A percentile compares a stretch with the other conserved stretches of the same genome.
Evolutionary conservation across 179 eudicot species (phyloP).

Genomic region (Spergularia azorica): DNA sequence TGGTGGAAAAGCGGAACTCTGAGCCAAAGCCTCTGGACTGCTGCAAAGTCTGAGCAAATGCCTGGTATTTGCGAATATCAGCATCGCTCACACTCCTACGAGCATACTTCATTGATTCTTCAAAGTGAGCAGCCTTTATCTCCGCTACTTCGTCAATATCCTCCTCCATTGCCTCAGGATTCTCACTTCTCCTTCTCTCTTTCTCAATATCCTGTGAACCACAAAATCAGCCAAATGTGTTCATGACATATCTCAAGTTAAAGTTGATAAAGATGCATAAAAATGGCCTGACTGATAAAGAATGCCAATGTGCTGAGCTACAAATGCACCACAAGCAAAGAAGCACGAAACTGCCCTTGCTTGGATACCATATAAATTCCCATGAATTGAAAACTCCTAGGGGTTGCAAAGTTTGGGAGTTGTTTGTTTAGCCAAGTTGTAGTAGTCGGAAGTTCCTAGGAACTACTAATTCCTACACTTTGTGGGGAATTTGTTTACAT

Average conservation of each 20-base stretch:
- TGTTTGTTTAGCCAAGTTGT: too few relatives aligned
- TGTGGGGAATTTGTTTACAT: too few relatives aligned
- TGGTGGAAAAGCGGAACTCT: constrained; percentile 70
- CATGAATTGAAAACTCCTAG: too few relatives aligned
- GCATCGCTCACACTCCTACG: constrained; percentile 92
- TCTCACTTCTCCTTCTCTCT: constrained; percentile 69
- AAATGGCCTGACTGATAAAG: neutral
- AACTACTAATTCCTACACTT: too few relatives aligned
- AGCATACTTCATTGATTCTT: constrained; percentile 92
- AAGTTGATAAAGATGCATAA: neutral
- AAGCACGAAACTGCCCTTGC: too few relatives aligned
- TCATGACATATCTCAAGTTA: neutral
- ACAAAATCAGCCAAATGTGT: neutral
- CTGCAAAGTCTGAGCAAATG: constrained; percentile 90
- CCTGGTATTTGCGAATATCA: constrained; percentile 89
- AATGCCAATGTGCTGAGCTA: neutral
- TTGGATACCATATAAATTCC: too few relatives aligned
- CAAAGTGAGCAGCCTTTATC: constrained; percentile 81
- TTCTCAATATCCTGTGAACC: constrained; percentile 74
- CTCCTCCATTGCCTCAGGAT: constrained; percentile 92
- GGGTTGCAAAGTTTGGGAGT: too few relatives aligned
- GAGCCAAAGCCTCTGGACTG: constrained; percentile 83
- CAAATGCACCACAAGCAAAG: too few relatives aligned
- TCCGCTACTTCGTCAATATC: constrained; percentile 81
- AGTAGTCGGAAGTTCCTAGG: too few relatives aligned